phyloP scores from a whole-genome alignment of 768 basidiomycete species.

The Russula emetica region DNA sequence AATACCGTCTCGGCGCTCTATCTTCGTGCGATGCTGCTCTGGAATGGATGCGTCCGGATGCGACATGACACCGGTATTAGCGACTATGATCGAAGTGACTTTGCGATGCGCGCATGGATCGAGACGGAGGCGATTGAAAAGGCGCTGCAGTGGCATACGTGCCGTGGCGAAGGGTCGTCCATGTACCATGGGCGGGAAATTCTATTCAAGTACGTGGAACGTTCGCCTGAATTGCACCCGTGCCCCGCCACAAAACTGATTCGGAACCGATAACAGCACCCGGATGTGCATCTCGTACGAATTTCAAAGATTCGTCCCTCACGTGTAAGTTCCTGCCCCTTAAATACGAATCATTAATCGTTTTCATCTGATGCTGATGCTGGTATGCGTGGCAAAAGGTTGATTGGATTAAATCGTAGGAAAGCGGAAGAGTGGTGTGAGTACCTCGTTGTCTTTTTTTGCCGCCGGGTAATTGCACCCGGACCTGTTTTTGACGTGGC shows the following conservation, averaged over 20 bases:
- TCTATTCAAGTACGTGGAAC: slow-evolving; percentile 62
- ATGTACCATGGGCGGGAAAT: slow-evolving; percentile 69
- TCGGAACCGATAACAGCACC: slow-evolving; percentile 41
- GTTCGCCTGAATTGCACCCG: neutral
- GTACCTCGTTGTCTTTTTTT: slow-evolving; percentile 29
- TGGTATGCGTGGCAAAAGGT: slow-evolving; percentile 33
- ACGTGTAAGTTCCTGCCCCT: slow-evolving; percentile 43
- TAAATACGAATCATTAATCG: slow-evolving; percentile 11
- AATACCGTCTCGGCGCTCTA: slow-evolving; percentile 74
- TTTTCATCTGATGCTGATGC: slow-evolving; percentile 35
- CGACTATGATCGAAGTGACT: slow-evolving; percentile 53
- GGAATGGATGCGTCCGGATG: slow-evolving; percentile 68
- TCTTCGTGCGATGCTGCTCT: slow-evolving; percentile 63
- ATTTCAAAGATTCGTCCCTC: slow-evolving; percentile 59
- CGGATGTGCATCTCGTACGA: slow-evolving; percentile 69
- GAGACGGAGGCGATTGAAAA: slow-evolving; percentile 65
- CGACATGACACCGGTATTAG: slow-evolving; percentile 40
- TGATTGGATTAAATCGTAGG: slow-evolving; percentile 36
- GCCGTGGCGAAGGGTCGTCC: slow-evolving; percentile 61
- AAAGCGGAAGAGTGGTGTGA: slow-evolving; percentile 68
- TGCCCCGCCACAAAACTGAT: slow-evolving; percentile 14
- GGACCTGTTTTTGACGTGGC: slow-evolving; percentile 3
- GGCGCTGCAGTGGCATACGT: slow-evolving; percentile 59
- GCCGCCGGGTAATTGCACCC: slow-evolving; percentile 23
- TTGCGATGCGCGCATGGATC: slow-evolving; percentile 64